Conservation (phyloP, 768 basidiomycete species). For the Phylloporus sp. region DNA sequence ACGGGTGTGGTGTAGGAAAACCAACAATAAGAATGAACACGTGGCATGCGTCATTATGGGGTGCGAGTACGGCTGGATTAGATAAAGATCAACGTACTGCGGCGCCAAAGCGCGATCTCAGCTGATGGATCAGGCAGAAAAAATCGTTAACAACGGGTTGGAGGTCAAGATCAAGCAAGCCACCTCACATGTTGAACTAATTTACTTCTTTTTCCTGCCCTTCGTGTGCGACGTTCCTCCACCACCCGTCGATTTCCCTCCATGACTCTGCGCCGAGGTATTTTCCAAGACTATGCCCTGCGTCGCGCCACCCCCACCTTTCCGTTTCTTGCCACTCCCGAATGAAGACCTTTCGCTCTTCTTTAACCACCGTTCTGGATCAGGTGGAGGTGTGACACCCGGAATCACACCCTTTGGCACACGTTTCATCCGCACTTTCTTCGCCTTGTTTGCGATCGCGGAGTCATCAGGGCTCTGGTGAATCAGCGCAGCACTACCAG, state of each 20-base stretch:
- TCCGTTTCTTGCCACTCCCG: slow-evolving; percentile 49
- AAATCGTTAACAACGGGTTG: slow-evolving; percentile 22
- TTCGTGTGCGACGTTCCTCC: slow-evolving; percentile 40
- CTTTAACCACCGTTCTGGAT: slow-evolving; percentile 87
- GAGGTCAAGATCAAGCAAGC: slow-evolving; percentile 13
- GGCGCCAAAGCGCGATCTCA: slow-evolving; percentile 19
- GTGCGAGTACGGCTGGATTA: slow-evolving; percentile 21
- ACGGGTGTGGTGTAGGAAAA: neutral
- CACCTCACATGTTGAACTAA: slow-evolving; percentile 24
- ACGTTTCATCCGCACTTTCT: slow-evolving; percentile 59
- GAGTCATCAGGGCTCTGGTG: slow-evolving; percentile 34
- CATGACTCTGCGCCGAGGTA: slow-evolving; percentile 18
- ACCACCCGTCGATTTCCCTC: slow-evolving; percentile 36
- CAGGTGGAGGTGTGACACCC: slow-evolving; percentile 77
- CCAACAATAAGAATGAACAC: slow-evolving; percentile 5
- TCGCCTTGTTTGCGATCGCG: slow-evolving; percentile 36
- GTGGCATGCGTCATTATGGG: slow-evolving; percentile 10
- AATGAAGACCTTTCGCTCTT: slow-evolving; percentile 72
- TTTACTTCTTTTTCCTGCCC: slow-evolving; percentile 68
- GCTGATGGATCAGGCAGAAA: slow-evolving; percentile 15
- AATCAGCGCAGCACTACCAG: slow-evolving; percentile 22
- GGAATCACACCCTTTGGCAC: slow-evolving; percentile 73
- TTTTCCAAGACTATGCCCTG: slow-evolving; percentile 50
- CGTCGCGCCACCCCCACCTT: slow-evolving; percentile 58
- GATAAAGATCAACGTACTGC: slow-evolving; percentile 22